Conservation (phyloP, 768 basidiomycete genomes). For the Boletus tomentosulus region DNA sequence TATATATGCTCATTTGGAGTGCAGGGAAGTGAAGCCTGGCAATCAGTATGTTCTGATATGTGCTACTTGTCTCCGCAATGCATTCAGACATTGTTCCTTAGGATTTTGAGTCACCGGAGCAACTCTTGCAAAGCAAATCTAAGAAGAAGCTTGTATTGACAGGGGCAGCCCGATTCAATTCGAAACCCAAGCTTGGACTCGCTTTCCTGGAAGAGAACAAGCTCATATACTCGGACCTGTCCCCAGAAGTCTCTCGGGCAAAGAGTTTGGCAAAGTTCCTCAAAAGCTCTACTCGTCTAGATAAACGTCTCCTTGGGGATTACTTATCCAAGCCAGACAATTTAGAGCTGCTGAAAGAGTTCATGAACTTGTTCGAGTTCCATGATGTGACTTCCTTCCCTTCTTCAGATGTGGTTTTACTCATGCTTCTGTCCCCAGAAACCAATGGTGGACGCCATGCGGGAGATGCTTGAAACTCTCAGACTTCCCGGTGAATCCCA, state of each 20-base stretch:
- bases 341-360: constrained; percentile 77
- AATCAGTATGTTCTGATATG: constrained; percentile 47
- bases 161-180: constrained; percentile 84
- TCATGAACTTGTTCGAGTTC: constrained; percentile 87
- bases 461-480: constrained; percentile 90
- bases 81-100: constrained; percentile 24
- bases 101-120: constrained; percentile 54
- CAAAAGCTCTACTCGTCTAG: constrained; percentile 77
- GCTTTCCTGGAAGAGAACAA: constrained; percentile 90
- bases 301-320: constrained; percentile 92
- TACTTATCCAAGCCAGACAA: constrained; percentile 89
- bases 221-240: constrained; percentile 72
- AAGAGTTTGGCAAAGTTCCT: constrained; percentile 81
- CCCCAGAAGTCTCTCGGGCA: constrained; percentile 49
- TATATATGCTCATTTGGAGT: constrained; percentile 8
- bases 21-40: constrained; percentile 56
- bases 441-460: constrained; percentile 92
- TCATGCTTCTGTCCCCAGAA: constrained; percentile 49
- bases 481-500: constrained; percentile 93
- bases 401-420: neutral
- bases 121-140: constrained; percentile 66
- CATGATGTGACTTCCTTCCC: constrained; percentile 55
- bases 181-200: constrained; percentile 87
- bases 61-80: constrained; percentile 17
- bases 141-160: constrained; percentile 82